Evolutionary conservation across 2,329 filamentous ascomycete species (phyloP).

Genomic region (Claviceps maximensis): DNA sequence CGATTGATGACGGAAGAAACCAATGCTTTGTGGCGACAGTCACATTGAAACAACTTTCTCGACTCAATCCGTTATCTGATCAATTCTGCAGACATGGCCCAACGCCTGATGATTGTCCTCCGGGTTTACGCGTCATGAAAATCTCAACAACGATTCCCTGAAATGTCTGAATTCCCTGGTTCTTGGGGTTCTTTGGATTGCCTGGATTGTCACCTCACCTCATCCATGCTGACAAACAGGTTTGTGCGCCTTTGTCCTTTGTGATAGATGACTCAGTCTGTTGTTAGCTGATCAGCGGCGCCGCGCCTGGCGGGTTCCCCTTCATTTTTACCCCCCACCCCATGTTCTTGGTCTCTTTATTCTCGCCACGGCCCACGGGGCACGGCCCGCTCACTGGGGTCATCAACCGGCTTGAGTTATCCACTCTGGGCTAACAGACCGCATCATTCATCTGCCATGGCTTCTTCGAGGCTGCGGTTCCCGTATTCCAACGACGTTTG

Average conservation of each 20-base stretch:
- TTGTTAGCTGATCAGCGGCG: slow-evolving; percentile 11
- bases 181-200: too few species aligned
- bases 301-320: not conserved
- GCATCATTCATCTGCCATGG: not conserved
- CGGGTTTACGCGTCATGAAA: not conserved
- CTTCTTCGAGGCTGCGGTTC: not conserved
- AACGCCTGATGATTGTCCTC: not conserved
- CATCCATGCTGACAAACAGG: not conserved
- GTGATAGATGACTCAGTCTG: slow-evolving; percentile 12
- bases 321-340: not conserved
- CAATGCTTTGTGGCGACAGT: not conserved
- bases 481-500: not conserved
- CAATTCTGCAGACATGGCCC: not conserved
- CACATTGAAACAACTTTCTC: not conserved
- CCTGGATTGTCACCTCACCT: not conserved
- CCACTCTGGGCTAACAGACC: not conserved
- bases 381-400: not conserved
- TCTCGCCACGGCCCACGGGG: not conserved
- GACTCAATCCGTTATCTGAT: not conserved
- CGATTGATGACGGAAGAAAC: not conserved
- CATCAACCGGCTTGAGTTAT: not conserved
- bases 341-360: not conserved
- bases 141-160: not conserved
- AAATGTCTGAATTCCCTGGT: not conserved
- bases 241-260: slow-evolving; percentile 13